phyloP scores from a whole-genome alignment of 495 filamentous ascomycete genomes.

The Podospora australis region DNA sequence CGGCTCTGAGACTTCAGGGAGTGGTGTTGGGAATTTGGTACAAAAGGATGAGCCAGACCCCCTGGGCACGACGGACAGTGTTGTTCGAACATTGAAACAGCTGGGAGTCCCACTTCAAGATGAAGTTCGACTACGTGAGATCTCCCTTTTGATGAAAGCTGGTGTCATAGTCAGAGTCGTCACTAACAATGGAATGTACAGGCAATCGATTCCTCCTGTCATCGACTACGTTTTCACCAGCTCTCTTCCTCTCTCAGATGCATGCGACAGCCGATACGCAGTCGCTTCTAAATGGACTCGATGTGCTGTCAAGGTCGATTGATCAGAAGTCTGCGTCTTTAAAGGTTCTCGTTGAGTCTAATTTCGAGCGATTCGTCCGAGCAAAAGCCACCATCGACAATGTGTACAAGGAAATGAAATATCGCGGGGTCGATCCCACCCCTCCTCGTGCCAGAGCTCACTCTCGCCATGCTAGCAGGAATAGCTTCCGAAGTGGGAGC shows the following conservation, averaged over 20 bases:
- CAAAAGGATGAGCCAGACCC: constrained; percentile 90
- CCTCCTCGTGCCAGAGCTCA: constrained; percentile 43
- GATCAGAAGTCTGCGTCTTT: constrained; percentile 94
- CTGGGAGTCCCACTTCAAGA: constrained; percentile 79
- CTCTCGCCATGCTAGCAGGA: constrained; percentile 56
- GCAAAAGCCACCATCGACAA: constrained; percentile 97
- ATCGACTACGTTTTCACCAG: constrained; percentile 90
- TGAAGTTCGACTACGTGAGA: constrained; percentile 68
- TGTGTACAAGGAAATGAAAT: constrained; percentile 97
- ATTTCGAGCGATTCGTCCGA: constrained; percentile 94
- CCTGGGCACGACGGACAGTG: constrained; percentile 70
- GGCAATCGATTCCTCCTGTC: constrained; percentile 90
- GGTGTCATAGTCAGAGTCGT: too few relatives aligned
- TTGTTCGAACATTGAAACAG: constrained; percentile 71
- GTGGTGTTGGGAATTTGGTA: constrained; percentile 66
- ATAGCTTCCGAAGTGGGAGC: constrained; percentile 56
- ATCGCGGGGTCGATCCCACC: constrained; percentile 65
- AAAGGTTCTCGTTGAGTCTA: constrained; percentile 91
- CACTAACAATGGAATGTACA: too few relatives aligned
- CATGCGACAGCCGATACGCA: constrained; percentile 79
- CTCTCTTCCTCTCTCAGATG: constrained; percentile 84
- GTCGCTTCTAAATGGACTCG: constrained; percentile 68
- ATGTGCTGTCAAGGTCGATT: constrained; percentile 79
- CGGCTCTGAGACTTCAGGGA: constrained; percentile 60
- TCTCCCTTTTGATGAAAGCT: too few relatives aligned